phyloP scores from a whole-genome alignment of 768 basidiomycete genomes.

The Nidula microcarpa region DNA sequence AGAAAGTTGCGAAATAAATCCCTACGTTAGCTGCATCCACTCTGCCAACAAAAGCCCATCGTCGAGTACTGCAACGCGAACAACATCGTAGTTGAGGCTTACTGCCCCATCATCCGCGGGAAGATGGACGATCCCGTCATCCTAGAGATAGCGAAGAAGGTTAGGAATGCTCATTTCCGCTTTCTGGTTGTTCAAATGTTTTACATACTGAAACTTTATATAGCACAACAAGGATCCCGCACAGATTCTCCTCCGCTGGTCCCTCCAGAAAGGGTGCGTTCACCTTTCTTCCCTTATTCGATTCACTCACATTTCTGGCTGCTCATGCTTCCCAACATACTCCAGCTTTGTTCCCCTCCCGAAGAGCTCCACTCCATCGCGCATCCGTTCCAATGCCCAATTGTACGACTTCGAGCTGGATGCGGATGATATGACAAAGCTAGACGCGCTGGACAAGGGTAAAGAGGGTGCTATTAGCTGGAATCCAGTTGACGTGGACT shows the following conservation, averaged over 20 bases:
- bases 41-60: slow-evolving; percentile 78
- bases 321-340: not conserved
- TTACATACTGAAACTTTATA: not conserved
- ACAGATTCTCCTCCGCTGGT: slow-evolving; percentile 89
- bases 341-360: slow-evolving; percentile 76
- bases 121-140: slow-evolving; percentile 53
- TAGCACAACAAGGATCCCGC: slow-evolving; percentile 63
- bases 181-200: not conserved
- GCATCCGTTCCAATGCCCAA: slow-evolving; percentile 71
- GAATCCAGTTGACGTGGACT: slow-evolving; percentile 72
- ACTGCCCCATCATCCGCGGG: slow-evolving; percentile 71
- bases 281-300: not conserved
- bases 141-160: slow-evolving; percentile 55
- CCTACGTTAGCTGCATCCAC: slow-evolving; percentile 63
- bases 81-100: slow-evolving; percentile 66
- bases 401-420: slow-evolving; percentile 74
- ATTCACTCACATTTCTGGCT: not conserved
- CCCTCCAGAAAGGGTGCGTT: slow-evolving; percentile 75
- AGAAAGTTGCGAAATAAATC: too few species aligned
- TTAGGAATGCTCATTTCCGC: slow-evolving; percentile 21
- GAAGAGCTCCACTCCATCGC: slow-evolving; percentile 67
- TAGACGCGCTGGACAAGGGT: slow-evolving; percentile 73
- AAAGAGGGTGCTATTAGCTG: slow-evolving; percentile 73
- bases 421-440: slow-evolving; percentile 55
- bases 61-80: slow-evolving; percentile 69